Evolutionary conservation across 768 basidiomycete species (phyloP), one percentile per base, ranked within the genome.

Genomic region (Podaxis pistillaris): DNA sequence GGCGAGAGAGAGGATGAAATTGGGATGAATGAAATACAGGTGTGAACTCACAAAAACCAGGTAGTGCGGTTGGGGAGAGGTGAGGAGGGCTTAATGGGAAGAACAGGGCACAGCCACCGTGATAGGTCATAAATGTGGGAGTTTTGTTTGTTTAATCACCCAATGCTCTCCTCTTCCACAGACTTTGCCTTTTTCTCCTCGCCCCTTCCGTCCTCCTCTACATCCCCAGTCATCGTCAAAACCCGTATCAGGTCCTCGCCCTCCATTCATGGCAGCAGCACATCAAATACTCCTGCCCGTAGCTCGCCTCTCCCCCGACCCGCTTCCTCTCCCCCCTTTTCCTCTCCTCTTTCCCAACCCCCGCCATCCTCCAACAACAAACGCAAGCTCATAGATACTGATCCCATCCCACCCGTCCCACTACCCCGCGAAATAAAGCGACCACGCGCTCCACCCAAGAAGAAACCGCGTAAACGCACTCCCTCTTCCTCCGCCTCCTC

Each of bases 361-460:
- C 66, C 69, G 2, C 69, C 68, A 50, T 58, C 64, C 1, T 22
- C 64, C 11, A 38, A 36, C 4, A 68, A 62, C 62, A 81, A 81
- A 61, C 77, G 79, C 56, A 79, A 78, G 67, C 70, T 70, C 28
- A 50, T 66, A 52, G 70, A 74, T 0, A 36, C 67, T 41, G 62
- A 68, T 15, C 24, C 63, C 3, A 56, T 58, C 4, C 55, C 66
- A 8, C 56, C 60, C 54, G 52, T 63, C 38, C 60, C 73, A 36
- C 65, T 76, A 22, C 78, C 78, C 24, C 75, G 77, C 52, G 73
- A 74, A 8, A 76, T 76, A 59, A 82, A 82, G 66, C 71, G 78
- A 47, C 73, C 78, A 1, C 78, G 78, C 26, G 69, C 73, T 7
- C 65, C 66, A 4, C 66, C 69, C 0, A 59, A 65, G 28, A 72